Percentiles rank a stretch among this genome's conserved stretches.
These are phyloP conservation scores for Macrolepiota albuminosa DNA, from an alignment of 768 basidiomycete genomes.

Conservation along the genomic window DNA sequence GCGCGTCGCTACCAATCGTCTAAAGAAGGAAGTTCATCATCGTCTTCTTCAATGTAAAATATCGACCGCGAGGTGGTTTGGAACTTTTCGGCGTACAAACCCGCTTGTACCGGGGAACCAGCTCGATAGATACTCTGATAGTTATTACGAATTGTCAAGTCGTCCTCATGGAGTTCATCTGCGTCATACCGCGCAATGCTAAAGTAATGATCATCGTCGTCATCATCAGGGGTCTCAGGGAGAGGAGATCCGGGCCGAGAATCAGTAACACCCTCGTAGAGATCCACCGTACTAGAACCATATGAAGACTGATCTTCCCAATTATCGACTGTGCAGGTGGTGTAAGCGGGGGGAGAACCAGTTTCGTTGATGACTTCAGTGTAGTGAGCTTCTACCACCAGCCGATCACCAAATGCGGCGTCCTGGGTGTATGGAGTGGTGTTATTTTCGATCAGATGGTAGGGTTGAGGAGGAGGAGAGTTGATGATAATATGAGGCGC, in stretches of 20 bases:
- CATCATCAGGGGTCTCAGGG: constrained; percentile 22
- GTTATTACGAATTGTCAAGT: neutral
- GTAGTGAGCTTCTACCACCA: constrained; percentile 24
- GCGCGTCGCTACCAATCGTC: constrained; percentile 34
- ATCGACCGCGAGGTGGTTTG: constrained; percentile 16
- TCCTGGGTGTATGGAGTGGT: constrained; percentile 32
- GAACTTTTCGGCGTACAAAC: constrained; percentile 2
- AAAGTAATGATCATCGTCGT: constrained; percentile 15
- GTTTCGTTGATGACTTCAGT: constrained; percentile 22
- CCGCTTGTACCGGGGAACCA: constrained; percentile 1
- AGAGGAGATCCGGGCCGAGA: constrained; percentile 17
- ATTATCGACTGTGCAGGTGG: neutral
- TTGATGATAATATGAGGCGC: constrained; percentile 44
- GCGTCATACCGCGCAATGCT: constrained; percentile 8
- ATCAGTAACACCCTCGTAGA: constrained; percentile 10
- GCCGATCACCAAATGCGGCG: constrained; percentile 27
- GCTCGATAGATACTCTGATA: constrained; percentile 1
- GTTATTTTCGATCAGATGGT: constrained; percentile 33
- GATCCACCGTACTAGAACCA: constrained; percentile 11
- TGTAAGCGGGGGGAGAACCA: neutral
- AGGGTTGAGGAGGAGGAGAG: constrained; percentile 32
- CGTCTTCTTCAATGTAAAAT: constrained; percentile 28
- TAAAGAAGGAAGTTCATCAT: constrained; percentile 35
- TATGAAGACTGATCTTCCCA: neutral
- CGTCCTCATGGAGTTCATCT: constrained; percentile 3